Evolutionary conservation across 2,329 filamentous ascomycete species (phyloP), one percentile per base, ranked within the genome.

Genomic region (Rachicladosporium sp.): DNA sequence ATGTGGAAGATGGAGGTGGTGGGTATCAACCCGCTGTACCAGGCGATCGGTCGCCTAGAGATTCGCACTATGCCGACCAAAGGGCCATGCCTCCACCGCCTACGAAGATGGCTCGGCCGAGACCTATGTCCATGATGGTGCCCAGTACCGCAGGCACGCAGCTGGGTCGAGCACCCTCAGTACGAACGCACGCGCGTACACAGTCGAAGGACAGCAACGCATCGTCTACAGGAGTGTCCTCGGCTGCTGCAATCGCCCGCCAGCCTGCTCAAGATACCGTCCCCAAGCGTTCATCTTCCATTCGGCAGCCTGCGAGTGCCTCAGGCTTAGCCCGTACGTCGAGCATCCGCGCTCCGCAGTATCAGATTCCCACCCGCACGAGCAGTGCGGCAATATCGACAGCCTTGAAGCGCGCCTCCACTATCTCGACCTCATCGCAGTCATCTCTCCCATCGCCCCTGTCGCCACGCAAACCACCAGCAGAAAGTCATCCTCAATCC

Each of bases 81-180:
- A 45, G 35, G 23, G 47, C 49, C 2, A 56, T 57, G 54, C 52
- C 50, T 27, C 54, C 52, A 12, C 52, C 23, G 2, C 31, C 50
- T 6, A 43, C 36, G 42, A 50, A 38, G 45, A 49, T 40, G 3
- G 21, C 40, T 10, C 46, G 23, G 6, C 23, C 23, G 23, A 6
- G 36, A 36, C 45, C 6, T 44, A 40, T 13, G 34, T 48, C 35
- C 29, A 46, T 37, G 37, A 43, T 34, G 12, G 29, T 36, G 12
- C 39, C 39, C 8, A 31, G 29, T 6, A 10, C 35, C 4, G 7
- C 23, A 27, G 23, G 23, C 23, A 41, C 34, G 13, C 39, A 43
- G 6, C 23, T 46, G 10, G 51, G 41, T 10, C 33, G 43, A 36
- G 37, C 45, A 13, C 41, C 43, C 8, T 43, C 49, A 8, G 45